Percentiles rank a stretch among this genome's conserved stretches.
phyloP scores from a whole-genome alignment of 306 rosid genomes.

The Argentina anserina region DNA sequence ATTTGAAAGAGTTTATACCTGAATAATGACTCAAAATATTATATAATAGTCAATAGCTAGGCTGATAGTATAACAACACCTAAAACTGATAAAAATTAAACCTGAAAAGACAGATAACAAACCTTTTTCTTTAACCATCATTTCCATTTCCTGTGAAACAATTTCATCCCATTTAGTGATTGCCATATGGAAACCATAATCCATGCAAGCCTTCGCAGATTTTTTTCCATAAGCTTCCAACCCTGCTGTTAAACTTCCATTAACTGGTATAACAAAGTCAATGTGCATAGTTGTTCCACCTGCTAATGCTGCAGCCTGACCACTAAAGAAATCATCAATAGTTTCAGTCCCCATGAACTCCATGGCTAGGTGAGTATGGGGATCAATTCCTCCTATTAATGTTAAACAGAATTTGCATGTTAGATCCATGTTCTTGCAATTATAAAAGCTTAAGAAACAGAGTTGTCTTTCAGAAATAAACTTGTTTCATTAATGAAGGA shows the following conservation, averaged over 20 bases:
- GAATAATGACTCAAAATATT: conserved; percentile 12
- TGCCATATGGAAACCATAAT: conserved; percentile 97
- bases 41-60: conserved; percentile 1
- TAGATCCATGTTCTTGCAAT: conserved; percentile 8
- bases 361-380: conserved; percentile 80
- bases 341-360: conserved; percentile 63
- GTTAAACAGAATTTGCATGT: conserved; percentile 22
- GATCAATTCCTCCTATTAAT: conserved; percentile 91
- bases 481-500: background rate
- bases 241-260: conserved; percentile 71
- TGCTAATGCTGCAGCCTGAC: conserved; percentile 98
- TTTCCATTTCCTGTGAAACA: conserved; percentile 80
- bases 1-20: conserved; percentile 97
- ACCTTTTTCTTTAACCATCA: conserved; percentile 92
- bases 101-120: conserved; percentile 16
- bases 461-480: background rate
- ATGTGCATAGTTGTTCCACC: conserved; percentile 99
- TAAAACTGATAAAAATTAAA: background rate
- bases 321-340: conserved; percentile 79
- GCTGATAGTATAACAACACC: background rate
- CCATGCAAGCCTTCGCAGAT: conserved; percentile 79
- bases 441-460: background rate
- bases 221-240: conserved; percentile 78
- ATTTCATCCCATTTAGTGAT: conserved; percentile 84
- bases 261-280: conserved; percentile 73